A percentile compares a stretch with the other conserved stretches of the same genome.
Evolutionary conservation across 176 grass and related monocot species (phyloP).

Genomic region (Phragmites australis): DNA sequence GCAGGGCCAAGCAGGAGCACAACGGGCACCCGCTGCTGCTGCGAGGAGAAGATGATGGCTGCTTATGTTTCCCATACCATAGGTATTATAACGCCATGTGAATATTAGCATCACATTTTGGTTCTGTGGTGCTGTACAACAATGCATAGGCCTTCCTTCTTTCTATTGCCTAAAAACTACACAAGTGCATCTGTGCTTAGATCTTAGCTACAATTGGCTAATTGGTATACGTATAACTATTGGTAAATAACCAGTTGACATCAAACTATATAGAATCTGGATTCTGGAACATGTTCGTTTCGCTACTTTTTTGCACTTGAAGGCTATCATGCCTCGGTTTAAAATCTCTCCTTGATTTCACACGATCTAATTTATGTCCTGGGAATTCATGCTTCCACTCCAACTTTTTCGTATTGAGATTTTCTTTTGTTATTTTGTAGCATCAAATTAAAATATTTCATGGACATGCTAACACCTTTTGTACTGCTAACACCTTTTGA

Average conservation of each 20-base stretch:
- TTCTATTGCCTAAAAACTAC: background rate
- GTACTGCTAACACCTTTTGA: background rate
- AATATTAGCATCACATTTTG: background rate
- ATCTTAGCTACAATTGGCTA: background rate
- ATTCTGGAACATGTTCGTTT: background rate
- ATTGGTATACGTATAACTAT: background rate
- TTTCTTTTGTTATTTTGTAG: background rate
- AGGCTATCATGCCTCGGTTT: background rate
- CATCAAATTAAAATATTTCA: background rate
- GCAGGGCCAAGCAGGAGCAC: conserved; percentile 61
- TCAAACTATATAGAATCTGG: background rate
- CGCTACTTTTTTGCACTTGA: background rate
- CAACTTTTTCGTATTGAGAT: background rate
- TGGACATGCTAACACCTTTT: conserved; percentile 16
- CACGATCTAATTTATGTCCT: background rate
- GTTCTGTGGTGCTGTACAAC: background rate
- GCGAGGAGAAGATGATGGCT: conserved; percentile 82
- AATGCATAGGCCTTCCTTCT: background rate
- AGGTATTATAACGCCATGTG: conserved; percentile 40
- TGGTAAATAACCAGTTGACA: background rate
- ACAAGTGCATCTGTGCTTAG: background rate
- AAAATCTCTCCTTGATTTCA: background rate
- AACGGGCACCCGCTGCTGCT: conserved; percentile 63
- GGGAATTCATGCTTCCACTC: background rate
- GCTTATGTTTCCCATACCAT: conserved; percentile 5